Conservation (phyloP, 164 flowering plant species). For the Pachysandra terminalis region DNA sequence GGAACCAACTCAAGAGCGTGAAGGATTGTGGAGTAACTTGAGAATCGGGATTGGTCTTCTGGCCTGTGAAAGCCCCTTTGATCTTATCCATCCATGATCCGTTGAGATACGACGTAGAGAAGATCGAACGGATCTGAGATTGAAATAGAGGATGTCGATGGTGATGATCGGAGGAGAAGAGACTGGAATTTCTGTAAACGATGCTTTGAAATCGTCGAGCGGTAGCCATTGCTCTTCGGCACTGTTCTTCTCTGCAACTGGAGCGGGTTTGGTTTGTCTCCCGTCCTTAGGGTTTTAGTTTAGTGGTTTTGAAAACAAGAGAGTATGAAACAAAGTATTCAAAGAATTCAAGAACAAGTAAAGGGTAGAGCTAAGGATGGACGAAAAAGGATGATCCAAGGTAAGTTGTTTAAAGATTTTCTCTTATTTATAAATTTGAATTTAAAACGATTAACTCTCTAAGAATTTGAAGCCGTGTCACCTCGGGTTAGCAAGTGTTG, state of each 20-base stretch:
- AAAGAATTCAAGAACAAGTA: no score
- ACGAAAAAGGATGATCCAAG: no score
- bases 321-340: no score
- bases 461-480: no score
- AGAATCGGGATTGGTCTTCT: slow-evolving; percentile 39
- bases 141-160: not conserved
- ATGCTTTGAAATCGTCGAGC: not conserved
- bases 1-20: slow-evolving; percentile 72
- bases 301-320: not conserved
- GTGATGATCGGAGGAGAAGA: slow-evolving; percentile 1
- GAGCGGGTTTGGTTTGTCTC: not conserved
- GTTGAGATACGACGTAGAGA: slow-evolving; percentile 44
- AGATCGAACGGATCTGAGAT: slow-evolving; percentile 45
- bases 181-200: slow-evolving; percentile 1
- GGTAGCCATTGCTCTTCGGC: slow-evolving; percentile 9
- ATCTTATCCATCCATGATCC: slow-evolving; percentile 67
- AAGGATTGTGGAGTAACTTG: slow-evolving; percentile 41
- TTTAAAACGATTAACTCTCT: no score
- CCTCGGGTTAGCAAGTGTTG: no score
- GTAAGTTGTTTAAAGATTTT: no score
- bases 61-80: slow-evolving; percentile 80
- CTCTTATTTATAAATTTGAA: no score
- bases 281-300: slow-evolving; percentile 6
- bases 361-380: no score
- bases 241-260: not conserved